Base-by-base conservation (phyloP, 441 rosid genomes). In the Populus hybrid region DNA sequence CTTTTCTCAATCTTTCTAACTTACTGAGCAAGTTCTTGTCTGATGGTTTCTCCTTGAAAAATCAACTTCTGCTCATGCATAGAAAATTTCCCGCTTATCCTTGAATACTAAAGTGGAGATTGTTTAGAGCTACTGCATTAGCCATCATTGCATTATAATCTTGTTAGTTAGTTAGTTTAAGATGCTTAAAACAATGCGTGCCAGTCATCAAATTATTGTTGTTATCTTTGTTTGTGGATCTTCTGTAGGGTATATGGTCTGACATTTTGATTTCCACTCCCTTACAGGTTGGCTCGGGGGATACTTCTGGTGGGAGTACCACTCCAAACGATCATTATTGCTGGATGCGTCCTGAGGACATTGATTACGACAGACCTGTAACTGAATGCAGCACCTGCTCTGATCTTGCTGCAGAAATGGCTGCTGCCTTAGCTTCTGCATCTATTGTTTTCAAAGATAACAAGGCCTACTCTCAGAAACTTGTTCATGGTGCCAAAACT, bases 341-440 rank as follows among this genome's bases (percentile, higher is more conserved):
- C 79, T 96, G 99, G 99, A 91, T 87, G 94, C 92, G 98, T 5
- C 99, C 99, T 23, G 99, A 94, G 87, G 98, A 96, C 84, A 94
- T 96, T 78, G 90, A 92, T 84, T 91, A 90, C 19, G 36, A 6
- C 1, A 87, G 99, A 3, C 86, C 86, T 71, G 92, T 85, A 2
- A 0, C 7, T 9, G 78, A 57, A 28, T 92, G 99, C 68, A 71
- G 70, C 78, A 7, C 79, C 59, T 91, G 98, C 87, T 85, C 98
- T 0, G 93, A 91, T 84, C 91, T 96, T 10, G 98, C 97, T 69
- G 98, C 92, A 1, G 98, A 96, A 85, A 96, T 96, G 99, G 91
- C 98, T 28, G 98, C 98, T 75, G 90, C 99, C 72, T 77, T 96
- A 76, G 98, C 99, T 71, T 77, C 99, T 24, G 97, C 98, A 30